Evolutionary conservation across 352 stramenopile genomes (phyloP).

Genomic region (Globisporangium canariense): DNA sequence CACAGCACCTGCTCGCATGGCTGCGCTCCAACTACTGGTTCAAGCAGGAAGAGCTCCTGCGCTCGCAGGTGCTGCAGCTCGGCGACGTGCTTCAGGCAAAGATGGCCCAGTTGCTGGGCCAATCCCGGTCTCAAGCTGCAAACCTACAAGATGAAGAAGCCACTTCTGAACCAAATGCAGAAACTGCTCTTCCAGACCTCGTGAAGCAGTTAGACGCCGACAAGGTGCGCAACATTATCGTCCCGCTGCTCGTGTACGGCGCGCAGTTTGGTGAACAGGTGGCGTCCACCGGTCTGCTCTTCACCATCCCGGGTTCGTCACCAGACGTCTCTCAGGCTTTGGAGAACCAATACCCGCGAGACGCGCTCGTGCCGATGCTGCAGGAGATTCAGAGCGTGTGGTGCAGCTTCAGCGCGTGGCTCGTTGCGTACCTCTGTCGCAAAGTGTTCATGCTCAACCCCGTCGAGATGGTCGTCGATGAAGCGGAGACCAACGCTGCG

Average conservation of each 20-base stretch:
- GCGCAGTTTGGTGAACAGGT: conserved; percentile 50
- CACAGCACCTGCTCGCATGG: conserved; percentile 86
- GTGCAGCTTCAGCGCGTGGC: conserved; percentile 44
- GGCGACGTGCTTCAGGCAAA: conserved; percentile 32
- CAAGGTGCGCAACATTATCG: conserved; percentile 49
- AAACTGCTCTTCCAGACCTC: neutral
- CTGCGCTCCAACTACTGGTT: conserved; percentile 88
- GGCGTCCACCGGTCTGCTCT: conserved; percentile 41
- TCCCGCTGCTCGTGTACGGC: conserved; percentile 62
- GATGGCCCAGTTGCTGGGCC: conserved; percentile 19
- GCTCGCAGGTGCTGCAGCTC: conserved; percentile 41
- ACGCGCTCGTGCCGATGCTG: conserved; percentile 36
- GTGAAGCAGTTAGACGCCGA: conserved; percentile 37
- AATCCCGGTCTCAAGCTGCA: neutral
- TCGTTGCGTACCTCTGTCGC: conserved; percentile 48
- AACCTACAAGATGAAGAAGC: neutral
- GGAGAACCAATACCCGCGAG: conserved; percentile 27
- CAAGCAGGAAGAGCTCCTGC: conserved; percentile 55
- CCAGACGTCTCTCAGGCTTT: neutral
- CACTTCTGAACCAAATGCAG: neutral
- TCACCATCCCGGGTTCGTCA: conserved; percentile 17
- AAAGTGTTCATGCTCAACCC: conserved; percentile 34
- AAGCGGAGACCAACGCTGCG: neutral
- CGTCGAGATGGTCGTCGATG: conserved; percentile 2
- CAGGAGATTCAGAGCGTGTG: conserved; percentile 52